Conservation (phyloP, 2,329 filamentous ascomycete species). For the Verticillium klebahnii region DNA sequence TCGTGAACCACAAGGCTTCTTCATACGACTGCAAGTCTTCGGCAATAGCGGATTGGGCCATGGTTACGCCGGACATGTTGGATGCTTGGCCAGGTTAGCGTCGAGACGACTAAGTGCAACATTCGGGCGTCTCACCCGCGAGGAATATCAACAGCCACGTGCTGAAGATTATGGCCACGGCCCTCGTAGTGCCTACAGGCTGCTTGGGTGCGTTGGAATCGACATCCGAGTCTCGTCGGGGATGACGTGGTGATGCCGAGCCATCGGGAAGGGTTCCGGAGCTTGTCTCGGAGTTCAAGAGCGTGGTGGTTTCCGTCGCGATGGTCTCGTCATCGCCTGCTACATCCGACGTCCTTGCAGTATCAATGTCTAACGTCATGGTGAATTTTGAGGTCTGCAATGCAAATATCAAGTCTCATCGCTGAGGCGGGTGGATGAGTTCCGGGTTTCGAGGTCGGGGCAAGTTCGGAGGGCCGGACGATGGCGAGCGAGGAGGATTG, state of each 20-base stretch:
- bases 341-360: background rate
- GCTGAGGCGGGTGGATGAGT: background rate
- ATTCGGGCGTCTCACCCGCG: slow-evolving; percentile 40
- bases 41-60: slow-evolving; percentile 73
- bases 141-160: slow-evolving; percentile 56
- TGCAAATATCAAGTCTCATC: background rate
- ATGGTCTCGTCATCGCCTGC: slow-evolving; percentile 3
- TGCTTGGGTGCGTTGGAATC: slow-evolving; percentile 12
- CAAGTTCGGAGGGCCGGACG: background rate
- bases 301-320: slow-evolving; percentile 11
- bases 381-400: background rate
- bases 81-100: slow-evolving; percentile 32
- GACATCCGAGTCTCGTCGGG: slow-evolving; percentile 4
- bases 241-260: background rate
- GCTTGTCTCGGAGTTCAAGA: slow-evolving; percentile 10
- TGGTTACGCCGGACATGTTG: slow-evolving; percentile 79
- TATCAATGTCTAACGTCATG: background rate
- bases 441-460: background rate
- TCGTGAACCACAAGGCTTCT: slow-evolving; percentile 75
- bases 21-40: slow-evolving; percentile 70
- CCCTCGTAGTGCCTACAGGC: slow-evolving; percentile 25
- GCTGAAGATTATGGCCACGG: slow-evolving; percentile 43
- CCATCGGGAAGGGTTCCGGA: slow-evolving; percentile 7
- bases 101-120: background rate
- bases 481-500: background rate